Conservation (phyloP, 148 eudicot genomes). For the Suaeda aralocaspica region DNA sequence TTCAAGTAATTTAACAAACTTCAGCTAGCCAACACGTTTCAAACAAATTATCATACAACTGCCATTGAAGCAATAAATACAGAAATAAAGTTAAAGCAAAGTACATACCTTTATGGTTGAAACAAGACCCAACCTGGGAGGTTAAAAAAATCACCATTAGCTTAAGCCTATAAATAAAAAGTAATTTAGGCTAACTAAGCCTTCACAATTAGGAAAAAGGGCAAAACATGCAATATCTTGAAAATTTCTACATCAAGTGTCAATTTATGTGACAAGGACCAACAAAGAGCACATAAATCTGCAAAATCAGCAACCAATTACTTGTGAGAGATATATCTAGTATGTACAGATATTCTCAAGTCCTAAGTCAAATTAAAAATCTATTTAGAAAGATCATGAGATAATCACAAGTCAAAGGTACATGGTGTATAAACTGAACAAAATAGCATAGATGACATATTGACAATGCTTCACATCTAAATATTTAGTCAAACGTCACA, state of each 20-base stretch:
- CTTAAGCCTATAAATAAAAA: neutral
- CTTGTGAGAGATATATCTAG: neutral
- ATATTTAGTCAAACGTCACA: neutral
- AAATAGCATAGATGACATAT: neutral
- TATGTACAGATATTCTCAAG: too few relatives aligned
- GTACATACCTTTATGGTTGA: slow-evolving; percentile 72
- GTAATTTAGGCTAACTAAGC: too few relatives aligned
- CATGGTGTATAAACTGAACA: neutral
- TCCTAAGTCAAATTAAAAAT: too few relatives aligned
- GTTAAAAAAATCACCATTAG: slow-evolving; percentile 19
- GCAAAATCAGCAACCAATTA: neutral
- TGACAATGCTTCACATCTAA: neutral
- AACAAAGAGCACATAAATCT: neutral
- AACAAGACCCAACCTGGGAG: slow-evolving; percentile 85
- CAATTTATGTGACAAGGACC: neutral
- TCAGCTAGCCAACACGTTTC: neutral
- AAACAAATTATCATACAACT: neutral
- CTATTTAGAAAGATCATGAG: too few relatives aligned
- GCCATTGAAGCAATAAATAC: neutral
- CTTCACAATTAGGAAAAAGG: too few relatives aligned
- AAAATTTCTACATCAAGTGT: neutral
- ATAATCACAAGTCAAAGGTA: neutral
- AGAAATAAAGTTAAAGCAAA: slow-evolving; percentile 4
- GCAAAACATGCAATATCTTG: neutral
- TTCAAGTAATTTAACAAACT: too few relatives aligned